These are phyloP conservation scores for Omphalotus olearius DNA, from an alignment of 1,284 basidiomycete species.

Conservation along the genomic window DNA sequence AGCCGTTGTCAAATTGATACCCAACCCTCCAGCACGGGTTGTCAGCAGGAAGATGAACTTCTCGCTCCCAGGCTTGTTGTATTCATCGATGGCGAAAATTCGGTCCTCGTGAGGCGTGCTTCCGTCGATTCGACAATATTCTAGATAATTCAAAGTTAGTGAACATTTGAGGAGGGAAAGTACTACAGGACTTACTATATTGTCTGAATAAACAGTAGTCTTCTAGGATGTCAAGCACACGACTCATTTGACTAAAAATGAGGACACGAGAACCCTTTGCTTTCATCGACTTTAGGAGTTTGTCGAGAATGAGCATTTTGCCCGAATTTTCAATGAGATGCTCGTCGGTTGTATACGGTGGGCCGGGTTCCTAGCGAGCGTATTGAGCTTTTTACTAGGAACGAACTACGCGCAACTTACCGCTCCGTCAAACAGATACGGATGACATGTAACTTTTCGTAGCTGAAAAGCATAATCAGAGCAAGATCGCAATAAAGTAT, in stretches of 20 bases:
- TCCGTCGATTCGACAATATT: conserved; percentile 97
- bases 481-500: background rate
- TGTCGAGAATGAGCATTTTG: conserved; percentile 98
- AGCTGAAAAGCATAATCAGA: conserved; percentile 34
- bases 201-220: conserved; percentile 94
- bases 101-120: conserved; percentile 95
- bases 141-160: conserved; percentile 34
- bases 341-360: conserved; percentile 97
- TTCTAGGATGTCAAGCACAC: conserved; percentile 91
- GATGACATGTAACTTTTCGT: conserved; percentile 82
- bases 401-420: conserved; percentile 33
- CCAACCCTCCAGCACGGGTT: conserved; percentile 96
- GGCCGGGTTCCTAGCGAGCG: conserved; percentile 75
- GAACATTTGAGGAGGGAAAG: background rate
- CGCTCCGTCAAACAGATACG: conserved; percentile 85
- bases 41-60: conserved; percentile 98
- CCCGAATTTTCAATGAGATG: conserved; percentile 94
- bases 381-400: background rate
- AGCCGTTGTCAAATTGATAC: conserved; percentile 95
- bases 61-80: conserved; percentile 92
- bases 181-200: conserved; percentile 61
- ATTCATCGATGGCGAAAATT: conserved; percentile 94
- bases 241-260: conserved; percentile 99
- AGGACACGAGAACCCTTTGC: conserved; percentile 91
- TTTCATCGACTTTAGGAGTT: conserved; percentile 85